Base-by-base conservation (phyloP, 2,329 filamentous ascomycete genomes). In the Clonostachys sp. region DNA sequence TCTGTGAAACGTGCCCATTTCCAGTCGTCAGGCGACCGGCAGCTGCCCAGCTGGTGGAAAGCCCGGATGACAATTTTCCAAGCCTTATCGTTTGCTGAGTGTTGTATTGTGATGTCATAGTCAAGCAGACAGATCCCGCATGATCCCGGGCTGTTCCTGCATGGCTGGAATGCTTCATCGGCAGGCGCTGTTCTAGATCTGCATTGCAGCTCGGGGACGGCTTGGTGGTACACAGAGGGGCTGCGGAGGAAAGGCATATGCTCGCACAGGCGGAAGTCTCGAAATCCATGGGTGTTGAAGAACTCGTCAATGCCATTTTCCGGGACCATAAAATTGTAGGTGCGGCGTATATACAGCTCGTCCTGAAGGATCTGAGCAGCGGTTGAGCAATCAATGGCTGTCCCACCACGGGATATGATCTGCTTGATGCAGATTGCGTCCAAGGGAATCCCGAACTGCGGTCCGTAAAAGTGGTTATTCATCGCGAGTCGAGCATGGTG, bases 1-100 rank as follows among this genome's bases (percentile, higher is more conserved):
- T 57, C 55, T 35, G 54, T 53, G 50, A 57, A 57, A n/a, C 55
- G 48, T n/a, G 55, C 54, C 55, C 55, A 57, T 46, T 56, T 57
- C 55, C 55, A 57, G 43, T 56, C 55, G 16, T 53, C 46, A 6
- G 55, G 54, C 8, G 53, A 50, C n/a, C 55, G 53, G 41, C 55
- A 53, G 45, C 46, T 47, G 12, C 55, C 55, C 13, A 57, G 51
- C 45, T 53, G 51, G 53, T 57, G 54, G 41, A 49, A 52, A 20
- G 53, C 53, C 24, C 34, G 38, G 46, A 55, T 53, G 45, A 34
- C 49, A 38, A 56, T 42, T 20, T 34, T 20, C 49, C 53, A 54
- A 3, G 42, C 35, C 6, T 20, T 34, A 20, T 44, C 48, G 44
- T 41, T 48, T 13, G 34, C 42, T 18, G 41, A 16, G 13, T 48